Base-by-base conservation (phyloP, 345 rosid species). In the Gossypium sturtianum region DNA sequence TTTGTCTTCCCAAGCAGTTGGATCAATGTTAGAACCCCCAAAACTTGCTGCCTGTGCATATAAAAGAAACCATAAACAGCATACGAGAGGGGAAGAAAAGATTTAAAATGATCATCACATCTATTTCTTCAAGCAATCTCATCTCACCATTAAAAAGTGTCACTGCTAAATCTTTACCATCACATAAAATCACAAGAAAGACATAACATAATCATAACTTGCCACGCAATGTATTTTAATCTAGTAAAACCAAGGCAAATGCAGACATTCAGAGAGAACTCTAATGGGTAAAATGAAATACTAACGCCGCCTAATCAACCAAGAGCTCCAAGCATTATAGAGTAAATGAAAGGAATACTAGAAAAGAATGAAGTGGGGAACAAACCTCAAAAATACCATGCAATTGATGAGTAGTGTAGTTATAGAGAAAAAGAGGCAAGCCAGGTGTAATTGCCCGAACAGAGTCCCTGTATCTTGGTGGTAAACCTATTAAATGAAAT, bases 1-100 rank as follows among this genome's bases (percentile, higher is more conserved):
- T 75, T 95, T 95, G 85, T 95, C 98, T 84, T 93, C 99, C 99
- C 99, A 95, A 22, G 99, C 99, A 82, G 99, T 95, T 71, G 97
- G 96, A 79, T 95, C 99, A 44, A 95, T 95, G 84, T 93, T 95
- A 19, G 98, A 91, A 80, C 99, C 99, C 72, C 99, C 99, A 85
- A 95, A 95, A 80, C 94, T 85, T 71, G 88, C 83, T 66, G 99
- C 99, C 99, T 95, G 83, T 47, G 53, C 12, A 80, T 75, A 76
- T 15, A 23, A 56, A 48, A 15, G 58, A 61, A 51, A 20, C 38
- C 25, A 64, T 23, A 2, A 53, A 45, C 57, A 17, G 17, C 8
- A 15, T 15, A 53, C 13, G 54, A 20, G 17, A 20, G 27, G 17
- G 16, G 19, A 1, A 16, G 34, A 3, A 61, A 10, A 47, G 41